phyloP scores from a whole-genome alignment of 148 eudicot genomes.

The Selenicereus undatus region DNA sequence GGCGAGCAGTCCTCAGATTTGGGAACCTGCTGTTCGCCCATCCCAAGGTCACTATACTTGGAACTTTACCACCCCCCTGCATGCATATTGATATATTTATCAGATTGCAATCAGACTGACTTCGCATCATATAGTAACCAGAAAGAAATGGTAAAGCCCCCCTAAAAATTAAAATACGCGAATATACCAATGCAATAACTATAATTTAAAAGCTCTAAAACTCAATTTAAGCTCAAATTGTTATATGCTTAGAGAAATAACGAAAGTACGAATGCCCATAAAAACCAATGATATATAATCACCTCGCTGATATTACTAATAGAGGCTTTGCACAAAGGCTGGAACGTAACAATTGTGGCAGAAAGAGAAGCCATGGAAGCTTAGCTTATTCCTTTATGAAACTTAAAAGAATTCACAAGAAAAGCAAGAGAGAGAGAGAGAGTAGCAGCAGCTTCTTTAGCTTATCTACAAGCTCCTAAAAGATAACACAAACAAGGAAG shows the following conservation, averaged over 20 bases:
- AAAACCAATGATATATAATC: background rate
- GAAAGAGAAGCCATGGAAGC: slow-evolving; percentile 22
- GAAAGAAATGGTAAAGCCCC: background rate
- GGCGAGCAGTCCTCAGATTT: slow-evolving; percentile 15
- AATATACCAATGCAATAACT: background rate
- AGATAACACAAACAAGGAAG: too few species aligned
- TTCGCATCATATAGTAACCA: background rate
- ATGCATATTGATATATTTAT: background rate
- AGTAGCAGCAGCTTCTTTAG: background rate
- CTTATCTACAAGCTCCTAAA: background rate
- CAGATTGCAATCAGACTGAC: background rate
- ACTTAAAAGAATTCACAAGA: background rate
- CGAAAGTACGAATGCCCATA: background rate
- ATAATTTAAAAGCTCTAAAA: background rate
- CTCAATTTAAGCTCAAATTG: background rate
- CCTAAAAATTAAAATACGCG: background rate
- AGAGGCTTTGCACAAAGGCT: slow-evolving; percentile 13
- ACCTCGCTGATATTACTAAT: slow-evolving; percentile 10
- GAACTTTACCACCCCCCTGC: slow-evolving; percentile 12
- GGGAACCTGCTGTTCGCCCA: slow-evolving; percentile 19
- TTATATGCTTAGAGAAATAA: background rate
- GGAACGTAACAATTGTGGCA: slow-evolving; percentile 18
- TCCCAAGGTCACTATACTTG: slow-evolving; percentile 20
- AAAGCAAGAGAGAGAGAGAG: background rate
- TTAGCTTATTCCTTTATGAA: background rate